These are phyloP conservation scores for Penicillium concentricum DNA, from an alignment of 2,329 filamentous ascomycete species.

Conservation along the genomic window DNA sequence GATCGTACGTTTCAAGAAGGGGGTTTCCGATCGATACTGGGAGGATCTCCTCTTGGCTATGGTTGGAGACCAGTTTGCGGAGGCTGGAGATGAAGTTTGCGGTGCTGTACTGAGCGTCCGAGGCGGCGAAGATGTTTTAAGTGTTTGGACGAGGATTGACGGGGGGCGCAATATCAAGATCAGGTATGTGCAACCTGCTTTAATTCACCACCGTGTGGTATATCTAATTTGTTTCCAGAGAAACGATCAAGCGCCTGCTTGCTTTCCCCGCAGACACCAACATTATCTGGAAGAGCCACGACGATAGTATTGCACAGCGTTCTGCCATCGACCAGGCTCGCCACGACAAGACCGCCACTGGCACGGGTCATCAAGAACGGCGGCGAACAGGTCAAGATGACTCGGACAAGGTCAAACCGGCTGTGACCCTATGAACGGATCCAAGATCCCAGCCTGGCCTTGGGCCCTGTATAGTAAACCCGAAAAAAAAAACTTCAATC, in stretches of 20 bases:
- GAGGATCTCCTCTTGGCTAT: constrained; percentile 89
- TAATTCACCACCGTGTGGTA: neutral
- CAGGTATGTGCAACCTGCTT: constrained; percentile 58
- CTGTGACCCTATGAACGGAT: constrained; percentile 29
- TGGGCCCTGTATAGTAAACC: constrained; percentile 42
- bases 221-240: constrained; percentile 53
- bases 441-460: constrained; percentile 24
- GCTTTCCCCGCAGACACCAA: constrained; percentile 83
- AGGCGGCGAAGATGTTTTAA: constrained; percentile 94
- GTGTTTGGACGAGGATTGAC: constrained; percentile 94
- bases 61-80: constrained; percentile 89
- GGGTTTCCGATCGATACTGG: constrained; percentile 94
- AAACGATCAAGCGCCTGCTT: constrained; percentile 90
- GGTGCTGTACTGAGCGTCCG: constrained; percentile 91
- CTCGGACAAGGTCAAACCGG: constrained; percentile 43
- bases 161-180: constrained; percentile 95
- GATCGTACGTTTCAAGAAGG: constrained; percentile 96
- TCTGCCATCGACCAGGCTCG: constrained; percentile 87
- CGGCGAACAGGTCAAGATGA: constrained; percentile 48
- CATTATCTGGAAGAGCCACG: constrained; percentile 93
- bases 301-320: constrained; percentile 90
- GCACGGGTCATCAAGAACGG: constrained; percentile 39
- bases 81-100: constrained; percentile 91
- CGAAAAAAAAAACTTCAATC: constrained; percentile 28
- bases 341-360: constrained; percentile 68